Evolutionary conservation across 768 basidiomycete genomes (phyloP), one percentile per base, ranked within the genome.

Genomic region (Agrocybe praecox): DNA sequence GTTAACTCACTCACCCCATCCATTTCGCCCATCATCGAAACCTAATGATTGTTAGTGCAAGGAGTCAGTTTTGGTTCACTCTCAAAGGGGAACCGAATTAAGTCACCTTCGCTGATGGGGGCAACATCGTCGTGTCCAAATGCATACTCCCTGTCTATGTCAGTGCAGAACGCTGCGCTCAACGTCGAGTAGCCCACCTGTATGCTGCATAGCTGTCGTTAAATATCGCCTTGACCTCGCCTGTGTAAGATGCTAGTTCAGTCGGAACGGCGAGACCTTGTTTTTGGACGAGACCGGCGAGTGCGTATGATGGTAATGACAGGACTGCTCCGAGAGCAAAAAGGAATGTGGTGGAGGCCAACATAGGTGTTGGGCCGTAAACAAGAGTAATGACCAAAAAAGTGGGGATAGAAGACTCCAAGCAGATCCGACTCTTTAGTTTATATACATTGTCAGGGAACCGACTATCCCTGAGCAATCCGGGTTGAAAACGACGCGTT

Each of bases 101-200:
- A 62, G 68, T 66, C 75, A 53, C 75, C 67, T 67, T 78, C 61
- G 12, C 72, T 75, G 17, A 82, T 64, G 0, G 86, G 87, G 6
- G 73, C 69, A 18, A 88, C 69, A 50, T 88, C 80, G 52, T 89
- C 88, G 58, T 87, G 83, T 0, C 82, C 80, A 65, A 76, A 85
- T 0, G 88, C 87, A 57, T 78, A 79, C 32, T 75, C 57, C 63
- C 86, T 88, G 58, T 24, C 11, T 26, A 2, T 9, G 32, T 18
- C 23, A 43, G 32, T 26, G 11, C 21, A 26, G 9, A 53, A 52
- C 29, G 19, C 14, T 45, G 17, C 19, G 46, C 23, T 51, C 7
- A 7, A 34, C 17, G 19, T 58, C 17, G 14, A 7, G 19, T n/a
- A 40, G 64, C 73, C n/a, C 21, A 84, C 86, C 73, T 79, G 70